Conservation (phyloP, 495 filamentous ascomycete genomes). For the Glonium stellatum region DNA sequence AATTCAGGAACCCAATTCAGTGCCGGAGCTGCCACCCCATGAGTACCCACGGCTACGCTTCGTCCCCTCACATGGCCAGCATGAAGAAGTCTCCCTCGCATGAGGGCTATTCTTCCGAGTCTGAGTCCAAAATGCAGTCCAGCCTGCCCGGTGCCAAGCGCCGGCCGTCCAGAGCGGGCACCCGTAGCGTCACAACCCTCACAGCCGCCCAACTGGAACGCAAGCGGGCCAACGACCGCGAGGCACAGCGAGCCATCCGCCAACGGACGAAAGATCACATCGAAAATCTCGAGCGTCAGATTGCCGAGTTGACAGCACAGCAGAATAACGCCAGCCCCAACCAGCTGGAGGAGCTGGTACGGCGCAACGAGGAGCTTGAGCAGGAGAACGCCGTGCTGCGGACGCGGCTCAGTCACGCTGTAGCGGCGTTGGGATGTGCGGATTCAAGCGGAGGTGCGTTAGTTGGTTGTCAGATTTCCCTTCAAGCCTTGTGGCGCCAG, state of each 20-base stretch:
- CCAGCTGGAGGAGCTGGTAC: conserved; percentile 42
- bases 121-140: conserved; percentile 29
- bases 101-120: conserved; percentile 34
- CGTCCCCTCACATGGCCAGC: conserved; percentile 16
- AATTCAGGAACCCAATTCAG: conserved; percentile 19
- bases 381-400: conserved; percentile 42
- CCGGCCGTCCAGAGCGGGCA: conserved; percentile 47
- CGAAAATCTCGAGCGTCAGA: conserved; percentile 62
- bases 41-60: conserved; percentile 15
- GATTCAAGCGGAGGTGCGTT: conserved; percentile 23
- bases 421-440: conserved; percentile 21
- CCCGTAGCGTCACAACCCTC: conserved; percentile 52
- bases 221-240: conserved; percentile 83
- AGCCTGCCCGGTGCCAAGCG: conserved; percentile 27
- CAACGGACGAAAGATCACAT: conserved; percentile 78
- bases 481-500: conserved; percentile 6
- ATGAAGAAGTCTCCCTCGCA: conserved; percentile 24
- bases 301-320: conserved; percentile 52
- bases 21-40: conserved; percentile 20
- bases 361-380: conserved; percentile 50
- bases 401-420: conserved; percentile 29
- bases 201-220: conserved; percentile 55
- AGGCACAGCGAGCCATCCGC: conserved; percentile 80
- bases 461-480: conserved; percentile 2
- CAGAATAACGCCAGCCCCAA: conserved; percentile 37